phyloP scores from a whole-genome alignment of 371 early-diverging fungal genomes.

The Mucor velutinosus region DNA sequence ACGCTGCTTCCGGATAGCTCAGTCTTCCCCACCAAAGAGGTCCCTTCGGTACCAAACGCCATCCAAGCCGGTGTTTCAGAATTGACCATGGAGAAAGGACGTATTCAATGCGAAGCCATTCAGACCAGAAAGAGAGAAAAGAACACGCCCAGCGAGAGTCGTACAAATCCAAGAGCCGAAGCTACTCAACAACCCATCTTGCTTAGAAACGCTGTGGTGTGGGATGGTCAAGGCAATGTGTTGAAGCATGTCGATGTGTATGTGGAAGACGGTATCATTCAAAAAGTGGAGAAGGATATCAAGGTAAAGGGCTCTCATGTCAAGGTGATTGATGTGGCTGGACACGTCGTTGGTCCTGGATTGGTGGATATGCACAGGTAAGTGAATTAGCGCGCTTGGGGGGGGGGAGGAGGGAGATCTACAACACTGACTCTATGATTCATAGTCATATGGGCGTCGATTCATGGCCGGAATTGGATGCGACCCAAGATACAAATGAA shows the following conservation, averaged over 20 bases:
- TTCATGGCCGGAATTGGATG: slow-evolving; percentile 64
- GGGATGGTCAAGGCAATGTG: slow-evolving; percentile 60
- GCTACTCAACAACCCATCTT: slow-evolving; percentile 28
- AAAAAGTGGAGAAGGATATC: slow-evolving; percentile 38
- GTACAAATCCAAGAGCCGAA: slow-evolving; percentile 22
- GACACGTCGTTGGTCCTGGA: slow-evolving; percentile 73
- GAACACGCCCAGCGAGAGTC: background rate
- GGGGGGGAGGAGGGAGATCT: background rate
- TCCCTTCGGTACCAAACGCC: background rate
- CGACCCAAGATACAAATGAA: slow-evolving; percentile 69
- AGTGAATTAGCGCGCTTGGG: no score
- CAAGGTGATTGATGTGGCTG: slow-evolving; percentile 62
- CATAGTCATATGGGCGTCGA: slow-evolving; percentile 60
- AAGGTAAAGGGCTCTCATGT: slow-evolving; percentile 3
- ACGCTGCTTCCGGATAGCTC: slow-evolving; percentile 13
- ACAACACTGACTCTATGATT: background rate
- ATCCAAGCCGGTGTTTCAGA: slow-evolving; percentile 17
- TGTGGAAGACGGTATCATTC: slow-evolving; percentile 54
- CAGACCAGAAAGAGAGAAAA: slow-evolving; percentile 9
- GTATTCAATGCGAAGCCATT: slow-evolving; percentile 20
- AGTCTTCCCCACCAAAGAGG: slow-evolving; percentile 7
- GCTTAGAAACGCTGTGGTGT: slow-evolving; percentile 57
- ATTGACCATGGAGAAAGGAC: slow-evolving; percentile 20
- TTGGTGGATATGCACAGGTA: slow-evolving; percentile 80
- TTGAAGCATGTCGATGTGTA: slow-evolving; percentile 53